Base-by-base conservation (phyloP, 306 rosid species). In the Trifolium dubium region DNA sequence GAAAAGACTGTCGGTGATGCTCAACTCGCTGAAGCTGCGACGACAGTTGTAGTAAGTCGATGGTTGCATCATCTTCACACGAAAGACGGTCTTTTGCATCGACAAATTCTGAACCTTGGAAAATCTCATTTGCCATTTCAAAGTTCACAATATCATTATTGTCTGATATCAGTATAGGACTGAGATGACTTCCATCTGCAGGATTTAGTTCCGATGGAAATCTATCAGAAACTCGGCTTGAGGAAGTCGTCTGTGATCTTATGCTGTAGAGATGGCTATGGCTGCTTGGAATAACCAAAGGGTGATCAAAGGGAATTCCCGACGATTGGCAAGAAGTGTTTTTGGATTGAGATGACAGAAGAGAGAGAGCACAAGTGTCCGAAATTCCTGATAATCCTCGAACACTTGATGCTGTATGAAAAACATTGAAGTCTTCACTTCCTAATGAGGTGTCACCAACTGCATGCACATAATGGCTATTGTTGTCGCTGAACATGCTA, bases 281-380 rank as follows among this genome's bases (percentile, higher is more conserved):
- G 84, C 77, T 80, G 79, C 79, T 80, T 8, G 89, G 88, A 79
- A 82, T 76, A 80, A 82, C 82, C 81, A 80, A 29, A 54, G 90
- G 74, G 34, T 75, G 74, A 73, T 77, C 84, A 34, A 87, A 55
- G 71, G 87, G 89, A 81, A 88, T 85, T 85, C 89, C 96, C 0
- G 89, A 71, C 2, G 84, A 80, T 54, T 86, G 90, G 83, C 85
- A 83, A 66, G 91, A 79, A 60, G 92, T 86, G 83, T 81, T 90
- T 43, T 83, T 92, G 63, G 97, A 84, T 51, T 89, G 97, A 65
- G 96, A 82, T 91, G 98, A 91, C 98, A 93, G 98, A 93, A 91
- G 96, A 93, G 98, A 93, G 98, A 81, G 97, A 91, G 93, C 98
- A 89, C 88, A 85, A 32, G 98, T 76, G 83, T 83, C 90, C 32